Base-by-base conservation (phyloP, 352 stramenopile species). In the Globisporangium spiculum region DNA sequence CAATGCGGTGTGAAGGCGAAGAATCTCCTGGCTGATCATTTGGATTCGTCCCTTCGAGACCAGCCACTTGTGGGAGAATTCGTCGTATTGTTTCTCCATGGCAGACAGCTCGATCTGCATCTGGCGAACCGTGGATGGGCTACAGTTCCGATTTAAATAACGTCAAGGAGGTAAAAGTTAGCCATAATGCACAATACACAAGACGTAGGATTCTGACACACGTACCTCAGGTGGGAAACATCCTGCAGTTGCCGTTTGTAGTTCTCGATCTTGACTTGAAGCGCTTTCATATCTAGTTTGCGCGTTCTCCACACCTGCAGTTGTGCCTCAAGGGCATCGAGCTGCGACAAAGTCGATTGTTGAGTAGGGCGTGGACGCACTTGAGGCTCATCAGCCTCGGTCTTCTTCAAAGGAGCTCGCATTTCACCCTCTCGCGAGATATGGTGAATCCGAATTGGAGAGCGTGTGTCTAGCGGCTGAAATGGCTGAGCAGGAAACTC, bases 261-360 rank as follows among this genome's bases (percentile, higher is more conserved):
- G 6, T 4, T 59, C 34, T 60, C 48, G 38, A 71, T 58, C 38
- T 66, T 38, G 20, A 26, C 14, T 4, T 71, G 32, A 18, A 71
- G 60, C 4, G 48, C 20, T 27, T 52, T 60, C 12, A 65, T 26
- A 26, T 61, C 48, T 38, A 63, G 66, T 16, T 66, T 71, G 20
- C 41, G 65, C 14, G 36, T 26, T 53, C 7, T 67, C 62, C 54
- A 68, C 2, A 26, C 16, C 24, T 68, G 56, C 14, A 71, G n/a
- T 34, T 68, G 63, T 10, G 26, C 22, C 55, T 72, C 60, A 12
- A 73, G 41, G 4, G 38, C n/a, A 8, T 72, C 67, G 41, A 72
- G 44, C 20, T 70, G 64, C 32, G 44, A 52, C 1, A 65, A 24
- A 20, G 44, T 24, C 32, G 64, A 52, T n/a, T 44, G 56, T 50